Evolutionary conservation across 2,329 filamentous ascomycete species (phyloP).

Genomic region (Zymoseptoria ardabiliae): DNA sequence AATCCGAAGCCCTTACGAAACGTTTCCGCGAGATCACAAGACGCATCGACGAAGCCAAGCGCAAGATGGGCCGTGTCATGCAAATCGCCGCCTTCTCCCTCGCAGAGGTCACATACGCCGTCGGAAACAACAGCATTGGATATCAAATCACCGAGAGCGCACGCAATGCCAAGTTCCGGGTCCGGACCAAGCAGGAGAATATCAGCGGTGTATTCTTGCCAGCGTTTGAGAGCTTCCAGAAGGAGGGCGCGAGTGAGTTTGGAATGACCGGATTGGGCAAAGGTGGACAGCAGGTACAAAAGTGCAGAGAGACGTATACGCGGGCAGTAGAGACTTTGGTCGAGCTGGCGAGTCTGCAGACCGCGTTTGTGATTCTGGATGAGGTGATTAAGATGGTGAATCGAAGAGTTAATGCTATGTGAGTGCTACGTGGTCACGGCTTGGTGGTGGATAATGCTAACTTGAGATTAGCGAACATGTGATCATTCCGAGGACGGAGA

Average conservation of each 20-base stretch:
- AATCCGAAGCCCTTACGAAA: slow-evolving; percentile 98
- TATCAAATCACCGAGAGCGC: slow-evolving; percentile 98
- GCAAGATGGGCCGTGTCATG: slow-evolving; percentile 99
- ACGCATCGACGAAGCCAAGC: slow-evolving; percentile 96
- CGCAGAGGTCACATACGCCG: slow-evolving; percentile 93
- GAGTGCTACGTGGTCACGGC: slow-evolving; percentile 27
- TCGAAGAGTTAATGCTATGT: slow-evolving; percentile 95
- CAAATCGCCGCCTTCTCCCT: slow-evolving; percentile 97
- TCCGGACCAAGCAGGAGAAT: slow-evolving; percentile 95
- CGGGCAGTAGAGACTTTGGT: slow-evolving; percentile 92
- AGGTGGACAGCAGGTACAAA: slow-evolving; percentile 93
- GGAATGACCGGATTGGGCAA: slow-evolving; percentile 92
- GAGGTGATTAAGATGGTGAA: slow-evolving; percentile 99
- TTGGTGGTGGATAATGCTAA: slow-evolving; percentile 14
- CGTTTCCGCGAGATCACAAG: slow-evolving; percentile 73
- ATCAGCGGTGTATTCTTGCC: slow-evolving; percentile 94
- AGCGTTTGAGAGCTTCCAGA: slow-evolving; percentile 83
- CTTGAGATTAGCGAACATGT: slow-evolving; percentile 65
- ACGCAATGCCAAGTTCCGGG: slow-evolving; percentile 82
- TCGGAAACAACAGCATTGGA: slow-evolving; percentile 79
- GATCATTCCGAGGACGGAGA: slow-evolving; percentile 95
- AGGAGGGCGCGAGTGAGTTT: slow-evolving; percentile 86
- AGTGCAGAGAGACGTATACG: slow-evolving; percentile 91
- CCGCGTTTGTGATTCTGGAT: slow-evolving; percentile 93
- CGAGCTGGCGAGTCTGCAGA: slow-evolving; percentile 90